Conservation (phyloP, 2,329 filamentous ascomycete genomes). For the Pestalotiopsis sp. region DNA sequence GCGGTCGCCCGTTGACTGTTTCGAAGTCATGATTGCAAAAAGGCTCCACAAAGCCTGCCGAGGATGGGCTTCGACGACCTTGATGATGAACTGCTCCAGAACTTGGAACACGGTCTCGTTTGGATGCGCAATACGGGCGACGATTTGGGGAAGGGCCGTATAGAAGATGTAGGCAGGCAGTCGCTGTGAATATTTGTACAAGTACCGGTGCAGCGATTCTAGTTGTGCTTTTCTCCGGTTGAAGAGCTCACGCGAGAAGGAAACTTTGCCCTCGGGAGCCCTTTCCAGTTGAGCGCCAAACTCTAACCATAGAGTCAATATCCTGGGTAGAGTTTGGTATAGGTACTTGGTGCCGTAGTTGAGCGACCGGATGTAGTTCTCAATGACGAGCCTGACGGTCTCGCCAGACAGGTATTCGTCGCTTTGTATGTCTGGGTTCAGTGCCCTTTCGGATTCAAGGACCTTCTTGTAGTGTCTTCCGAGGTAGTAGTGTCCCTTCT, state of each 20-base stretch:
- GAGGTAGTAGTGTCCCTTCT: constrained; percentile 96
- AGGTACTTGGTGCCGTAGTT: constrained; percentile 92
- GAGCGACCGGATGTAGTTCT: constrained; percentile 88
- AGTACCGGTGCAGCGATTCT: constrained; percentile 69
- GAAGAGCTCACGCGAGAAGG: constrained; percentile 53
- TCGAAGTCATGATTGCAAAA: constrained; percentile 83
- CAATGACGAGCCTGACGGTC: constrained; percentile 80
- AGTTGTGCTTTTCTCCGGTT: constrained; percentile 66
- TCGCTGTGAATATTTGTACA: constrained; percentile 77
- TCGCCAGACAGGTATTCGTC: constrained; percentile 80
- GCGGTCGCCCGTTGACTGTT: constrained; percentile 65
- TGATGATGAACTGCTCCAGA: constrained; percentile 78
- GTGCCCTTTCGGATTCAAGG: constrained; percentile 81
- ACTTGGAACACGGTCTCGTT: constrained; percentile 77
- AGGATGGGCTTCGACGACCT: constrained; percentile 84
- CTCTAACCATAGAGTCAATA: constrained; percentile 93
- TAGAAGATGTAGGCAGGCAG: constrained; percentile 80
- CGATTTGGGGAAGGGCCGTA: constrained; percentile 84
- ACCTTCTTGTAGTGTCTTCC: constrained; percentile 98
- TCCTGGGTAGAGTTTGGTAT: constrained; percentile 89
- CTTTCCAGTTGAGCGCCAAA: constrained; percentile 77
- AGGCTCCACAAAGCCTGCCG: constrained; percentile 92
- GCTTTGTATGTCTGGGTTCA: constrained; percentile 76
- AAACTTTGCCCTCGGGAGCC: constrained; percentile 57
- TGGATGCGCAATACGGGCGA: constrained; percentile 92